Percentiles rank a stretch among this genome's conserved stretches.
These are phyloP conservation scores for Fistulifera solaris DNA, from an alignment of 108 stramenopile species.

Conservation along the genomic window DNA sequence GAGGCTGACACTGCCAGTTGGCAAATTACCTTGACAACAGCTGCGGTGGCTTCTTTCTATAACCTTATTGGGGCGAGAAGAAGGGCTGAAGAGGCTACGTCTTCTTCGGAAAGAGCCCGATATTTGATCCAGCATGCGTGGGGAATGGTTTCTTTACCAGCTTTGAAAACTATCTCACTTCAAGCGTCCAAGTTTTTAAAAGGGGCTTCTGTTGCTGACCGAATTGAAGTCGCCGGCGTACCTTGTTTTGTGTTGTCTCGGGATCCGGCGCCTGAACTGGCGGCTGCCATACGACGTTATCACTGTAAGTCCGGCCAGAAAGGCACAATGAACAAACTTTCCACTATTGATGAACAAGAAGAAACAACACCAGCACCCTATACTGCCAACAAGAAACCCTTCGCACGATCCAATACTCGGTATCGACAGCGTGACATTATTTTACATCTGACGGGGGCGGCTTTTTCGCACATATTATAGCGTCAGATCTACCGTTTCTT, in stretches of 20 bases:
- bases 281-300: slow-evolving; percentile 19
- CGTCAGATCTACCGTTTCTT: slow-evolving; percentile 68
- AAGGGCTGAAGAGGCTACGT: slow-evolving; percentile 34
- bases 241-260: slow-evolving; percentile 65
- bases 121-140: slow-evolving; percentile 68
- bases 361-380: slow-evolving; percentile 8
- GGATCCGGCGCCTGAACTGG: slow-evolving; percentile 51
- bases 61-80: slow-evolving; percentile 39
- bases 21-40: slow-evolving; percentile 37
- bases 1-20: slow-evolving; percentile 22
- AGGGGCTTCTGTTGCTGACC: slow-evolving; percentile 68
- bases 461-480: slow-evolving; percentile 78
- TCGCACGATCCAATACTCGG: slow-evolving; percentile 14
- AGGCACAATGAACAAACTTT: slow-evolving; percentile 19
- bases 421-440: slow-evolving; percentile 51
- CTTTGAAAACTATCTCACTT: slow-evolving; percentile 56
- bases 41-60: slow-evolving; percentile 71
- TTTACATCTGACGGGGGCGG: slow-evolving; percentile 80
- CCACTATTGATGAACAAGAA: slow-evolving; percentile 51
- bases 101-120: slow-evolving; percentile 24
- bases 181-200: slow-evolving; percentile 66
- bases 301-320: slow-evolving; percentile 10
- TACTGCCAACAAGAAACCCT: slow-evolving; percentile 7
- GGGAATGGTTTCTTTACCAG: slow-evolving; percentile 74
- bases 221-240: slow-evolving; percentile 60